Conservation (phyloP, 306 rosid species). For the Quercus agrifolia region DNA sequence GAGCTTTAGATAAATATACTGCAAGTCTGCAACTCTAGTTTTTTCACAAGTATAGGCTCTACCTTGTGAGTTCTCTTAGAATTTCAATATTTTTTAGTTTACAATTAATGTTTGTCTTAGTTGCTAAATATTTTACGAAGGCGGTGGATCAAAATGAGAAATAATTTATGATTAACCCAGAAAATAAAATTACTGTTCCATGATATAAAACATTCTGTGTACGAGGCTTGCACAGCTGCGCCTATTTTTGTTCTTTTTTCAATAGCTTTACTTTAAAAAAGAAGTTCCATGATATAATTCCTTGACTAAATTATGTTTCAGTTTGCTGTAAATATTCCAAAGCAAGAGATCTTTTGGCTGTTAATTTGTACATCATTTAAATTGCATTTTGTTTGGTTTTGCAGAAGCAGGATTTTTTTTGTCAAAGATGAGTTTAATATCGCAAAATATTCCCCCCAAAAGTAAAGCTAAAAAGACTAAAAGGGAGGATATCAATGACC, state of each 20-base stretch:
- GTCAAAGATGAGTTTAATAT: constrained; percentile 69
- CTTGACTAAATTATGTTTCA: not conserved
- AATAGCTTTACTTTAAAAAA: no score
- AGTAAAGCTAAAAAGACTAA: no score
- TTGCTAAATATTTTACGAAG: not conserved
- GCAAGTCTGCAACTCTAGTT: no score
- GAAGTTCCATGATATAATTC: not conserved
- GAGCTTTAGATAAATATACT: no score
- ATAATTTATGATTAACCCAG: not conserved
- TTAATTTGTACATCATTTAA: not conserved
- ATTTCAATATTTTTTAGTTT: not conserved
- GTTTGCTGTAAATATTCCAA: not conserved
- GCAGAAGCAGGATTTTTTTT: constrained; percentile 16
- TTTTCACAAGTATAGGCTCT: no score
- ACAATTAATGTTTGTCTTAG: not conserved
- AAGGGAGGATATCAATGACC: no score
- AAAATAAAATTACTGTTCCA: no score
- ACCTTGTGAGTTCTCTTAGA: not conserved
- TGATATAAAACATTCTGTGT: no score
- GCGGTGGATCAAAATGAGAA: not conserved
- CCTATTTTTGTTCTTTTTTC: no score
- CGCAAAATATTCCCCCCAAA: constrained; percentile 45
- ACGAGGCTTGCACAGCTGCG: no score
- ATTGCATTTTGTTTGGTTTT: constrained; percentile 5
- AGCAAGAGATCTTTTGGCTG: not conserved